A percentile compares a stretch with the other conserved stretches of the same genome.
phyloP scores from a whole-genome alignment of 2,329 filamentous ascomycete species.

The Dendryphion nanum region DNA sequence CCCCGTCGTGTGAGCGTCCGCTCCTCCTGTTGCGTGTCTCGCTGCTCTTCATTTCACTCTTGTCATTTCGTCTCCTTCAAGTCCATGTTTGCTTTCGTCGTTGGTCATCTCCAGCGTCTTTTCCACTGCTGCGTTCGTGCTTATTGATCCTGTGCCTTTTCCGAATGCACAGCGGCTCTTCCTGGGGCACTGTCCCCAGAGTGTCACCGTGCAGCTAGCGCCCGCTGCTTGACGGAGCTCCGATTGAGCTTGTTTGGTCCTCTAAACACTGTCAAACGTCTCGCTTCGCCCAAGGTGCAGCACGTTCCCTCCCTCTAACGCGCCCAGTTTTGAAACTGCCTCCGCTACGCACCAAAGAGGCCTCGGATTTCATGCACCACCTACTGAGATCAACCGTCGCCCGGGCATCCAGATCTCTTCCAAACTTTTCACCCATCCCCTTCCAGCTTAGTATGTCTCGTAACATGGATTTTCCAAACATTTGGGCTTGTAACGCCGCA shows the following conservation, averaged over 20 bases:
- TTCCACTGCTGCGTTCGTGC: neutral
- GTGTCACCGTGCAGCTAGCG: constrained; percentile 27
- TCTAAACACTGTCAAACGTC: constrained; percentile 39
- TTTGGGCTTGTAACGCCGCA: constrained; percentile 28
- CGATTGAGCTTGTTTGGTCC: constrained; percentile 37
- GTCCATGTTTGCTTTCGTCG: neutral
- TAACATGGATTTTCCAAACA: constrained; percentile 39
- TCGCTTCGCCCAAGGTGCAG: constrained; percentile 35
- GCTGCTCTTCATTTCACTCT: neutral
- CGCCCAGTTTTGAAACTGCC: constrained; percentile 41
- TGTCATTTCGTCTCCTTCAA: neutral
- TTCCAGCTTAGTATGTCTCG: constrained; percentile 39
- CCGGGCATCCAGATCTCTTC: constrained; percentile 27
- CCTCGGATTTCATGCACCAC: constrained; percentile 28
- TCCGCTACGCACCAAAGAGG: constrained; percentile 27
- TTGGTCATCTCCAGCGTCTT: neutral
- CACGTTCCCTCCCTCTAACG: constrained; percentile 35
- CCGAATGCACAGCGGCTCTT: neutral
- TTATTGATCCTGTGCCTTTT: neutral
- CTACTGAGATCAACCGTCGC: constrained; percentile 17
- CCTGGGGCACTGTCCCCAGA: neutral
- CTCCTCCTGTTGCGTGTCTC: constrained; percentile 16
- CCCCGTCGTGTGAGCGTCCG: constrained; percentile 12
- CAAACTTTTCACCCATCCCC: constrained; percentile 23
- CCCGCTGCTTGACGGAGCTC: constrained; percentile 30